Evolutionary conservation across 495 filamentous ascomycete species (phyloP).

Genomic region (Penicillium egyptiacum): DNA sequence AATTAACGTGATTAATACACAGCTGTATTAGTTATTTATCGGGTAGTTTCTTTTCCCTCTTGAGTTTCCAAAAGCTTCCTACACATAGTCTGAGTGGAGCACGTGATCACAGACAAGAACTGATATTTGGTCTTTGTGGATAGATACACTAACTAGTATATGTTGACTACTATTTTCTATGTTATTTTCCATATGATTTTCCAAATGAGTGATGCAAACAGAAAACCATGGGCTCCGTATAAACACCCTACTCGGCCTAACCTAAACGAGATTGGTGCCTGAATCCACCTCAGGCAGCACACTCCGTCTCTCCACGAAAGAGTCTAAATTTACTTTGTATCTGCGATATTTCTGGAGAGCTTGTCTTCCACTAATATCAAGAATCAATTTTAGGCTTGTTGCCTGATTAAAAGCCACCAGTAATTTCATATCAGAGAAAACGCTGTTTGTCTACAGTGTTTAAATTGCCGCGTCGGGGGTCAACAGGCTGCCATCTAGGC

Average conservation of each 20-base stretch:
- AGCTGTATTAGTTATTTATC: background rate
- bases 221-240: background rate
- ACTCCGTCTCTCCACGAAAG: conserved; percentile 7
- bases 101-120: background rate
- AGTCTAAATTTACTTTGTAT: conserved; percentile 5
- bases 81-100: background rate
- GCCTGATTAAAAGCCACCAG: background rate
- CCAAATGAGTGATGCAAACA: no score
- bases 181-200: no score
- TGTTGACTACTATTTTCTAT: no score
- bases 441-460: background rate
- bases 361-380: background rate
- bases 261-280: conserved; percentile 19
- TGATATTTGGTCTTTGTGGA: no score
- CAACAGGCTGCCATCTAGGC: conserved; percentile 16
- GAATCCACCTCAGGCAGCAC: conserved; percentile 28
- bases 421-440: background rate
- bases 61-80: no score
- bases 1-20: background rate
- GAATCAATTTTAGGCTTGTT: background rate
- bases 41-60: background rate
- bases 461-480: background rate
- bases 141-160: no score
- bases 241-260: background rate
- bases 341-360: background rate